A percentile compares a stretch with the other conserved stretches of the same genome.
Conservation (phyloP, 2,329 filamentous ascomycete genomes). For the Alternaria angustiovoidea region DNA sequence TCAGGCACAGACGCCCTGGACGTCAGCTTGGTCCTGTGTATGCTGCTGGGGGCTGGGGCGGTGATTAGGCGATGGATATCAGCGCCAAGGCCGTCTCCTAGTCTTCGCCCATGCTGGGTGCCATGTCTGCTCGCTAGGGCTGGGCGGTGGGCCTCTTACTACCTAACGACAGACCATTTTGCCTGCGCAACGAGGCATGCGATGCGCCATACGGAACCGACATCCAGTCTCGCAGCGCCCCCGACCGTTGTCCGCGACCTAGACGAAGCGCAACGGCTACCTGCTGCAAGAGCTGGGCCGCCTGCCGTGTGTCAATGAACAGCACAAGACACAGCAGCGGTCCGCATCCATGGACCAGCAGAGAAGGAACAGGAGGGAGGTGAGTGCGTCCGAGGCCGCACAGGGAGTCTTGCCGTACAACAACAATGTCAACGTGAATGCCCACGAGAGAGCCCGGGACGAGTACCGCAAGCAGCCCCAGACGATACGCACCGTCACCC, state of each 20-base stretch:
- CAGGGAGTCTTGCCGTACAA: neutral
- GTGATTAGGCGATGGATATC: constrained; percentile 2
- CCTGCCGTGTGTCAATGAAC: constrained; percentile 25
- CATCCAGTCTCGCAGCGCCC: constrained; percentile 20
- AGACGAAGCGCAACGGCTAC: constrained; percentile 22
- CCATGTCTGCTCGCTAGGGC: constrained; percentile 14
- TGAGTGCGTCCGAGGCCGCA: constrained; percentile 32
- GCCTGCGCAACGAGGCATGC: constrained; percentile 24
- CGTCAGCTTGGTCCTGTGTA: neutral
- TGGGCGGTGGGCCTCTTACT: constrained; percentile 13
- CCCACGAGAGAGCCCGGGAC: constrained; percentile 29
- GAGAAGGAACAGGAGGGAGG: constrained; percentile 36
- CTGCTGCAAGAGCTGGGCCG: constrained; percentile 22
- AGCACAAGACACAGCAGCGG: constrained; percentile 21
- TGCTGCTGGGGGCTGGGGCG: constrained; percentile 1
- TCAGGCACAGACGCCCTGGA: neutral
- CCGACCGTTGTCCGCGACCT: constrained; percentile 11
- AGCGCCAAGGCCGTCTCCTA: constrained; percentile 7
- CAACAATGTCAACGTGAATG: neutral
- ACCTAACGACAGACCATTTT: constrained; percentile 15
- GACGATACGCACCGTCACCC: constrained; percentile 71
- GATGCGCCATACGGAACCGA: constrained; percentile 31
- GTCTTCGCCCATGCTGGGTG: neutral
- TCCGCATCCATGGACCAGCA: constrained; percentile 40
- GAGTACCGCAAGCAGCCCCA: constrained; percentile 21